phyloP scores from a whole-genome alignment of 1,139 yeast genomes.

The Suhomyces chickasaworum region DNA sequence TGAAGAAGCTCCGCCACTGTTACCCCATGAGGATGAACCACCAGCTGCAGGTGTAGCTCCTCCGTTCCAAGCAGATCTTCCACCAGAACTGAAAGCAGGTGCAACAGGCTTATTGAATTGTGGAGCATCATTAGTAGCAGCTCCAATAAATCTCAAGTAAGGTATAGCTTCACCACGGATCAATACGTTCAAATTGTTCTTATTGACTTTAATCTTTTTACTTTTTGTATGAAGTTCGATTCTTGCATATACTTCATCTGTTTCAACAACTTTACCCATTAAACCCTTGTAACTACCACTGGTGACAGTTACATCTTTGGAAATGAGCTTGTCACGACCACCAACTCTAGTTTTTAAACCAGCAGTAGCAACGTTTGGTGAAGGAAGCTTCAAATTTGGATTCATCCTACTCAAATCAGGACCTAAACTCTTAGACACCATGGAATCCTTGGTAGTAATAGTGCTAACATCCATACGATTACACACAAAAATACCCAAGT shows the following conservation, averaged over 20 bases:
- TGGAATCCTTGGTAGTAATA: slow-evolving; percentile 78
- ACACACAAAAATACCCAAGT: slow-evolving; percentile 88
- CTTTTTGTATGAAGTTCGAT: slow-evolving; percentile 92
- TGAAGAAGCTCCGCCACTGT: slow-evolving; percentile 44
- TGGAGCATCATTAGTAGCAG: slow-evolving; percentile 25
- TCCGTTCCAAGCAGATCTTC: slow-evolving; percentile 45
- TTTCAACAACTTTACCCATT: slow-evolving; percentile 90
- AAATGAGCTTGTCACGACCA: slow-evolving; percentile 79
- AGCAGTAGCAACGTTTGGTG: slow-evolving; percentile 40
- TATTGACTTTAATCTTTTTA: slow-evolving; percentile 83
- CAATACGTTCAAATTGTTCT: slow-evolving; percentile 72
- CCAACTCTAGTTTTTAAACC: slow-evolving; percentile 58
- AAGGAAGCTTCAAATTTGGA: slow-evolving; percentile 63
- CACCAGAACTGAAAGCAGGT: slow-evolving; percentile 49
- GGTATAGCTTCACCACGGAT: slow-evolving; percentile 69
- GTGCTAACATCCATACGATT: slow-evolving; percentile 78
- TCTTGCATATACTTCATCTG: slow-evolving; percentile 88
- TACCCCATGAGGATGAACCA: slow-evolving; percentile 31
- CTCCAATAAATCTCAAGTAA: slow-evolving; percentile 76
- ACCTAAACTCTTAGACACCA: slow-evolving; percentile 54
- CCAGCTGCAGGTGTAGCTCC: slow-evolving; percentile 53
- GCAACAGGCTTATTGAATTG: slow-evolving; percentile 35
- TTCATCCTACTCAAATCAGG: slow-evolving; percentile 83
- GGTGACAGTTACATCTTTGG: slow-evolving; percentile 82
- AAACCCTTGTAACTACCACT: slow-evolving; percentile 94